Evolutionary conservation across 2,329 filamentous ascomycete genomes (phyloP).

Genomic region (Ceratocystis colombiana): DNA sequence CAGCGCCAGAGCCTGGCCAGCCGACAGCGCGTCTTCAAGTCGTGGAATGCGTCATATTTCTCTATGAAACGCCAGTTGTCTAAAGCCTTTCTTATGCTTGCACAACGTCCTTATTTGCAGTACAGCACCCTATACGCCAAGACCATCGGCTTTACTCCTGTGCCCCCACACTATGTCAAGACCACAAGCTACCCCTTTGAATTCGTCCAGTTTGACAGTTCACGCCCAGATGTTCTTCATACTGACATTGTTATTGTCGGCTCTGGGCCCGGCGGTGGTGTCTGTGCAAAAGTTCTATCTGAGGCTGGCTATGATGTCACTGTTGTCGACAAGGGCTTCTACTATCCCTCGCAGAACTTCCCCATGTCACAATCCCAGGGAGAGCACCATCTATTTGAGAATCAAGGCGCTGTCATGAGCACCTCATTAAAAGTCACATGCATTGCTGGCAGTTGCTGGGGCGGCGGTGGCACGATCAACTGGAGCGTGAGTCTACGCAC

Average conservation of each 20-base stretch:
- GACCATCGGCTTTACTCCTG: conserved; percentile 48
- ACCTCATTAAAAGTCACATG: conserved; percentile 51
- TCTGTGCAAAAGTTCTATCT: conserved; percentile 69
- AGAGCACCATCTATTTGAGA: conserved; percentile 57
- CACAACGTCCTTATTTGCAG: conserved; percentile 46
- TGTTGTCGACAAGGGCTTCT: conserved; percentile 73
- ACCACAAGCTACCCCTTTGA: conserved; percentile 45
- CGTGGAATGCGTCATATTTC: conserved; percentile 52
- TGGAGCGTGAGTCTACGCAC: conserved; percentile 61
- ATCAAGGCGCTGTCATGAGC: conserved; percentile 47
- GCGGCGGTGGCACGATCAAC: conserved; percentile 80
- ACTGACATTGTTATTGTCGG: conserved; percentile 73
- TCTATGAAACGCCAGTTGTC: conserved; percentile 45
- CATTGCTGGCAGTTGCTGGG: conserved; percentile 63
- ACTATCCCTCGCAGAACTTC: conserved; percentile 60
- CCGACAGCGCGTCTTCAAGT: conserved; percentile 51
- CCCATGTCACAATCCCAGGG: conserved; percentile 61
- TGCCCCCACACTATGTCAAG: conserved; percentile 43
- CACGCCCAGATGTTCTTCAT: neutral
- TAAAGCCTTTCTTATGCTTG: conserved; percentile 46
- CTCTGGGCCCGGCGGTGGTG: conserved; percentile 75
- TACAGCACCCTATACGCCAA: conserved; percentile 45
- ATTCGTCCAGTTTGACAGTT: conserved; percentile 49
- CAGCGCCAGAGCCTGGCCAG: conserved; percentile 49
- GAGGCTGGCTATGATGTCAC: conserved; percentile 66